Base-by-base conservation (phyloP, 768 basidiomycete species). In the Kwoniella shandongensis region DNA sequence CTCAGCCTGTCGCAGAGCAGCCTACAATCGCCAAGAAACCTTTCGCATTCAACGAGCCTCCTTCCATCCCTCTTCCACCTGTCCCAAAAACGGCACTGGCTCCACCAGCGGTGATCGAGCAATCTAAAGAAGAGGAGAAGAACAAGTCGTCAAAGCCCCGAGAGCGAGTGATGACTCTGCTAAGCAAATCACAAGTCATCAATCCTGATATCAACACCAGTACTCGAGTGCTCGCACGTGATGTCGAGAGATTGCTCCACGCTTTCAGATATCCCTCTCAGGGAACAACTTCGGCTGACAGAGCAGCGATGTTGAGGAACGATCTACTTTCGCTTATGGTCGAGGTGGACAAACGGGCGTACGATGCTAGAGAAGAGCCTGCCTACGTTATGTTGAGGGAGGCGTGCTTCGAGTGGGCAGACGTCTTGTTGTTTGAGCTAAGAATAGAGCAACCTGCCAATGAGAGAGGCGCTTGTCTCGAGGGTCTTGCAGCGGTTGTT, bases 91-190 rank as follows among this genome's bases (percentile, higher is more conserved):
- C 40, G 6, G 25, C 36, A 8, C 50, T 55, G 1, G 52, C 55
- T 2, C 46, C 57, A 10, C 44, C 53, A 13, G 56, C 53, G 20
- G 17, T 51, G 18, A 54, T 55, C 29, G 66, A 79, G 71, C 58
- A 78, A 75, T 62, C 82, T 80, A 44, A 74, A 72, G 51, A 40
- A 3, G 74, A 70, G 12, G 78, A 76, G 12, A 80, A 80, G 44
- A 72, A 57, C 12, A 89, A 89, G 20, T 81, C 79, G 69, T 92
- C 90, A 64, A 92, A 84, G 13, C 90, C 91, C 35, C 96, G 77
- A 1, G 89, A 86, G 57, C 84, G 81, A 61, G 91, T 92, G 77
- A 92, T 90, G 67, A 86, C 89, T 71, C 90, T 98, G 74, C 30
- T 50, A 48, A 44, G 38, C 39, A 53, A 26, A 3, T 61, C 58